Evolutionary conservation across 2,329 filamentous ascomycete genomes (phyloP).

Genomic region (Lachnellula subtilissima): DNA sequence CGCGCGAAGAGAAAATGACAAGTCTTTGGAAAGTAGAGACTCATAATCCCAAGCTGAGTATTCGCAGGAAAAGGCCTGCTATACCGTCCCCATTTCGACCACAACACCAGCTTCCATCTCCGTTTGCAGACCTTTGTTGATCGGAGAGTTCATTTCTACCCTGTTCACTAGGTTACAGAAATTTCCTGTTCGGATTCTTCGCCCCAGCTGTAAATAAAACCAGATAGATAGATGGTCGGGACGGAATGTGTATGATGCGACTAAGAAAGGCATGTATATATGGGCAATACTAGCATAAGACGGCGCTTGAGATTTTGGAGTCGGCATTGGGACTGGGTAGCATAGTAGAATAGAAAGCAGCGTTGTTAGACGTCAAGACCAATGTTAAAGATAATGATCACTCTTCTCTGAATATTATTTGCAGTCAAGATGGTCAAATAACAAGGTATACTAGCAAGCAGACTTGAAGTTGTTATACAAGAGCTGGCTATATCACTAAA

Average conservation of each 20-base stretch:
- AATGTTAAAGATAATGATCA: not conserved
- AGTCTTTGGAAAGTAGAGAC: not conserved
- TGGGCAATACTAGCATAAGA: not conserved
- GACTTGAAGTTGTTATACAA: no score
- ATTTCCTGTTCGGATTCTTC: not conserved
- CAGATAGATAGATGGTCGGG: not conserved
- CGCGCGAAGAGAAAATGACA: not conserved
- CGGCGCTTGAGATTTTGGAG: not conserved
- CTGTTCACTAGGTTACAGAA: not conserved
- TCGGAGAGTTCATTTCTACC: not conserved
- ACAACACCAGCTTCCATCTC: not conserved
- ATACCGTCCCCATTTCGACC: not conserved
- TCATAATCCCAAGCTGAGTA: not conserved
- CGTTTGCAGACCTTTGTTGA: not conserved
- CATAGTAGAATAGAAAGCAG: not conserved
- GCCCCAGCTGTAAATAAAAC: not conserved
- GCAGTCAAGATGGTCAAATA: no score
- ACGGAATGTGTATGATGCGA: not conserved
- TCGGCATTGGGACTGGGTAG: not conserved
- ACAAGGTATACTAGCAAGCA: no score
- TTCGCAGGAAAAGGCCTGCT: not conserved
- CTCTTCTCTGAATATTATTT: not conserved
- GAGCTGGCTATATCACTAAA: no score
- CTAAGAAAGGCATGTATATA: not conserved
- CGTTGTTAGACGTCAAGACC: not conserved